Evolutionary conservation across 352 stramenopile species (phyloP), one percentile per base, ranked within the genome.

Genomic region (Phytopythium ostracodes): DNA sequence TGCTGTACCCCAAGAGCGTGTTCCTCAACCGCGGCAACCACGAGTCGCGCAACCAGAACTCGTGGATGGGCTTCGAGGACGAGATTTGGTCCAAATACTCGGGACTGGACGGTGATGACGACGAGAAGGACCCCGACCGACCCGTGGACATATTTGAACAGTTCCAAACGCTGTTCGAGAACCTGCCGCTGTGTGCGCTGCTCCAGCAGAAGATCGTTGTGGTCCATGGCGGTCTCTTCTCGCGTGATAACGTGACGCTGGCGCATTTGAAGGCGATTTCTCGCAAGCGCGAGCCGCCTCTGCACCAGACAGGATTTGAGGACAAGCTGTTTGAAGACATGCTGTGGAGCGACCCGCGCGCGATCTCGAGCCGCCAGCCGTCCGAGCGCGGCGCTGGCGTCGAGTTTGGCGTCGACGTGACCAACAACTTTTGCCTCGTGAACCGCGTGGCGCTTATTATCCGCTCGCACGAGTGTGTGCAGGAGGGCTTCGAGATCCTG

Each of bases 1-100:
- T 92, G 14, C 46, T 95, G 47, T 94, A 95, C 63, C 92, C 93
- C 2, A 74, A 90, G 7, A 79, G 72, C 57, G 88, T 98, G 6
- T 93, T 81, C 51, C 53, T 98, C 7, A 98, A 98, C 74, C 82
- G 96, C 31, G 96, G 96, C 42, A 99, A 99, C 71, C 96, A 99
- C 70, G 96, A 99, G 70, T 97, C 87, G 47, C 87, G 86, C 56
- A 96, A 97, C 67, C 91, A 98, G 65, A 98, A 98, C 64, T 92
- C 85, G 49, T 95, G 90, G 84, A 97, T 97, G 88, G 92, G 87
- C 50, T 98, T 97, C 71, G 87, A 96, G 63, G 89, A 96, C 52
- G 87, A 96, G 63, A 72, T 96, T 58, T 93, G 79, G 81, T 71
- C 65, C 61, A 96, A 96, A 61, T 96, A 94, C 70, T 87, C 85